Conservation (phyloP, 2,329 filamentous ascomycete genomes). For the Cladosporium sp. region DNA sequence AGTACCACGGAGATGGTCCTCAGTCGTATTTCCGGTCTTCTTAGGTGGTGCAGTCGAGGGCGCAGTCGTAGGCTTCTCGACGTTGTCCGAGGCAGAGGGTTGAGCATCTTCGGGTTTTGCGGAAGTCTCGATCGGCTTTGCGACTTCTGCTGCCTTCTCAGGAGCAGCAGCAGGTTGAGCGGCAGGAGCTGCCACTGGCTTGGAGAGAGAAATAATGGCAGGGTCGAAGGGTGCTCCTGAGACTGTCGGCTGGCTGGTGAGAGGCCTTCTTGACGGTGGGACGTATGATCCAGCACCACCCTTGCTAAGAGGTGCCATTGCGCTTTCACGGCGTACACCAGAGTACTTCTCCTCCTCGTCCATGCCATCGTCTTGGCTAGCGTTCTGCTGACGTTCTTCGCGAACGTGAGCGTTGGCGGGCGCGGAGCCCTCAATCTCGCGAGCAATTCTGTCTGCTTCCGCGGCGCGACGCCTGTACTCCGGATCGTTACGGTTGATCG, state of each 20-base stretch:
- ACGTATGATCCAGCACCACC: constrained; percentile 72
- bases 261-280: constrained; percentile 80
- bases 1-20: constrained; percentile 59
- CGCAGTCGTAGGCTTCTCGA: neutral
- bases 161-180: neutral
- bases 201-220: constrained; percentile 76
- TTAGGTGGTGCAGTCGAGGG: constrained; percentile 2
- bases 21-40: constrained; percentile 48
- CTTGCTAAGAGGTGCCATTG: constrained; percentile 55
- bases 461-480: constrained; percentile 74
- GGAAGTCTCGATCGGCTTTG: constrained; percentile 11
- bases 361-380: constrained; percentile 59
- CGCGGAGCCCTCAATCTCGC: constrained; percentile 78
- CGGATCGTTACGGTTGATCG: constrained; percentile 79
- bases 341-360: constrained; percentile 99
- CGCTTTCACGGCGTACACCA: constrained; percentile 72
- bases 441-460: constrained; percentile 75
- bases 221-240: constrained; percentile 77
- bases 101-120: constrained; percentile 16
- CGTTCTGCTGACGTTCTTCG: constrained; percentile 73
- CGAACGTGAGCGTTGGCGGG: constrained; percentile 77
- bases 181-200: constrained; percentile 36
- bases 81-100: neutral
- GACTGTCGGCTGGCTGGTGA: constrained; percentile 68
- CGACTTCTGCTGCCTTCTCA: constrained; percentile 16